Evolutionary conservation across 1,284 basidiomycete species (phyloP), one percentile per base, ranked within the genome.

Genomic region (Sporisorium iseilematis-ciliati): DNA sequence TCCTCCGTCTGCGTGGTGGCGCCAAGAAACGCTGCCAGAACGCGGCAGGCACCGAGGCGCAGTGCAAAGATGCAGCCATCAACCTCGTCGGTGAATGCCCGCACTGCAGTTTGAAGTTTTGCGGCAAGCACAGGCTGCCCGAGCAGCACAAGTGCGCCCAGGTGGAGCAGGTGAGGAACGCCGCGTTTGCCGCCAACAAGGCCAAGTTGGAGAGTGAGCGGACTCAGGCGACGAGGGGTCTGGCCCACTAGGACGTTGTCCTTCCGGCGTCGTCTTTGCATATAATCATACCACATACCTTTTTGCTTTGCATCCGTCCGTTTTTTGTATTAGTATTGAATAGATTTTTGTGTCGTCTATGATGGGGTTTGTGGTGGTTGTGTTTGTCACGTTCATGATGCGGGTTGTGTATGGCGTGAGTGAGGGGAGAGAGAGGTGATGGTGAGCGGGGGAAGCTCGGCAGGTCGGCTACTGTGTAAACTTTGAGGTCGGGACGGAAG

Each of bases 1-100:
- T 84, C 3, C 80, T 82, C 7, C 83, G 83, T 52, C 78, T 84
- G 7, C 82, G 82, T 48, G 82, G 82, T 20, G 82, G 82, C 38
- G 86, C 86, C 62, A 82, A 83, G 70, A 82, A 83, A 73, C 72
- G 83, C 4, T 84, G 83, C 60, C 83, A 84, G 68, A 77, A 81
- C 60, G 79, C 71, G n/a, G 66, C 77, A 0, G 83, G 80, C 14
- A 75, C 81, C 23, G 83, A 85, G 21, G 25, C 41, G 10, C 80
- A 82, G 65, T 85, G 83, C 73, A 80, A 79, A 46, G 82, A 85
- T 50, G 83, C 83, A 16, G 83, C 83, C 4, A 80, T 85, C 73
- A 80, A 82, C 73, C 64, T 85, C 29, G 83, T 83, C 3, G 83
- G 83, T 38, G 78, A 82, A 51, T 85, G 83, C 71, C 82, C 83